Percentiles rank a stretch among this genome's conserved stretches.
Evolutionary conservation across 1,284 basidiomycete species (phyloP).

Genomic region (Moniliella sp.): DNA sequence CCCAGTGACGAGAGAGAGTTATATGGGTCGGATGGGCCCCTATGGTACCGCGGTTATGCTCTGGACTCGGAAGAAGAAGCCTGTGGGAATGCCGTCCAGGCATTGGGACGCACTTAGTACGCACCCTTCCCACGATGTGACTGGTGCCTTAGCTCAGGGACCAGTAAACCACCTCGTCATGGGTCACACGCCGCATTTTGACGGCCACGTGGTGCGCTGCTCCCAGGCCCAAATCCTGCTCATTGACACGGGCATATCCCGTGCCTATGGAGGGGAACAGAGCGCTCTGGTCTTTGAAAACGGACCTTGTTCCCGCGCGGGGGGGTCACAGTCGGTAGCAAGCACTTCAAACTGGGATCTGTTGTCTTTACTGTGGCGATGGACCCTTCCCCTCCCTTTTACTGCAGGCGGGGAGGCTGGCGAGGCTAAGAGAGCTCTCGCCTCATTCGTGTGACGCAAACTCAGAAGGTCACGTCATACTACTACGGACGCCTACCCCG

Average conservation of each 20-base stretch:
- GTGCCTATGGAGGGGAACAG: conserved; percentile 25
- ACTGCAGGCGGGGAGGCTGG: no score
- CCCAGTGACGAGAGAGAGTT: conserved; percentile 11
- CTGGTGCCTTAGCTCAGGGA: conserved; percentile 4
- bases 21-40: conserved; percentile 15
- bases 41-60: conserved; percentile 31
- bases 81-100: conserved; percentile 2
- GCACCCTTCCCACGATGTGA: conserved; percentile 7
- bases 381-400: no score
- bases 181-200: conserved; percentile 16
- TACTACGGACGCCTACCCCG: no score
- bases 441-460: no score
- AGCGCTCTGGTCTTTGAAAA: conserved; percentile 20
- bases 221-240: conserved; percentile 7
- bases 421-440: no score
- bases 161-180: conserved; percentile 1
- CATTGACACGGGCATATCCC: conserved; percentile 29
- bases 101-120: conserved; percentile 4
- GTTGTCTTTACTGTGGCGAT: no score
- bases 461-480: no score
- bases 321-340: no score
- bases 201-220: conserved; percentile 22
- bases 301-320: no score
- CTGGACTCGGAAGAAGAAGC: conserved; percentile 4
- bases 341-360: no score